These are phyloP conservation scores for Penicillium sp. DNA, from an alignment of 2,329 filamentous ascomycete genomes.

Conservation along the genomic window DNA sequence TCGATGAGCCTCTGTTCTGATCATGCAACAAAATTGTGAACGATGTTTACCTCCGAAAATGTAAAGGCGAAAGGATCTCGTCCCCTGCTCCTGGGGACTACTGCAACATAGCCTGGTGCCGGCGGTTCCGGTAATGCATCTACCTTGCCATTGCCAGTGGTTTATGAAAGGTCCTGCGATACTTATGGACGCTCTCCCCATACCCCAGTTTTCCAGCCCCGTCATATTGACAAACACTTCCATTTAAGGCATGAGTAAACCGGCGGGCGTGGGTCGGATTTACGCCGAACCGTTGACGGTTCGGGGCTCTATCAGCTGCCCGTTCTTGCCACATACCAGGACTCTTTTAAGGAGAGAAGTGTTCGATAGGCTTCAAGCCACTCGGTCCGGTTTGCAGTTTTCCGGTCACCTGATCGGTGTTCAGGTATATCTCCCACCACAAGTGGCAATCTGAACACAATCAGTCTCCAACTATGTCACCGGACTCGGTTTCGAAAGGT, in stretches of 20 bases:
- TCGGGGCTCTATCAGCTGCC: slow-evolving; percentile 4
- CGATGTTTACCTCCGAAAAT: too few species aligned
- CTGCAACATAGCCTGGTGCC: background rate
- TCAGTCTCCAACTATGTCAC: slow-evolving; percentile 11
- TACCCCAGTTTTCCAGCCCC: background rate
- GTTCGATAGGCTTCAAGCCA: slow-evolving; percentile 19
- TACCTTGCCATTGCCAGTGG: background rate
- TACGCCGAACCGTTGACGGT: slow-evolving; percentile 11
- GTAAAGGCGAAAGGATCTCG: background rate
- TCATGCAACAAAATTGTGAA: background rate
- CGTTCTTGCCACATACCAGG: slow-evolving; percentile 1
- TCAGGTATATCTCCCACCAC: slow-evolving; percentile 17
- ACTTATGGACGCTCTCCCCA: background rate
- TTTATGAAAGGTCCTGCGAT: background rate
- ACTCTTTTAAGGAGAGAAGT: background rate
- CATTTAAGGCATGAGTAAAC: slow-evolving; percentile 10
- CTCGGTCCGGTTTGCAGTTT: slow-evolving; percentile 16
- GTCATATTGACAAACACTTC: background rate
- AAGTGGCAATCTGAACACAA: slow-evolving; percentile 18
- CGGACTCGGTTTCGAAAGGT: slow-evolving; percentile 13
- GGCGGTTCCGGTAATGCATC: background rate
- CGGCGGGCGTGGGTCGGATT: slow-evolving; percentile 10
- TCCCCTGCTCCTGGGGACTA: background rate
- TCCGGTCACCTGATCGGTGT: slow-evolving; percentile 27
- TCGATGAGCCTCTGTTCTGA: background rate